These are phyloP conservation scores for Linum trigynum DNA, from an alignment of 345 rosid genomes.

Conservation along the genomic window DNA sequence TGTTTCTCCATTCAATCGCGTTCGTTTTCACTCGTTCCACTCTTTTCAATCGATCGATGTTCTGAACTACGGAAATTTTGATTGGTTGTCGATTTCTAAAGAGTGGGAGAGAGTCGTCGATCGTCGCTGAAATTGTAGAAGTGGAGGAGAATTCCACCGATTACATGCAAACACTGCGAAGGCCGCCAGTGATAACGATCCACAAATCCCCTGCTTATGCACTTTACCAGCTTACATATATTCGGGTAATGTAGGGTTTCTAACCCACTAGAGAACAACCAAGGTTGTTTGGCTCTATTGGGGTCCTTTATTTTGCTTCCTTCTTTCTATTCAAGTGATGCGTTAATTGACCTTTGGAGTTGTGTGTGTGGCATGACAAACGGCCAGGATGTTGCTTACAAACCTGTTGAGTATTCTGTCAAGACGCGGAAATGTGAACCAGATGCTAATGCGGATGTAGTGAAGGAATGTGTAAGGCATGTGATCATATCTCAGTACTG, in stretches of 20 bases:
- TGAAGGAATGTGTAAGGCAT: conserved; percentile 70
- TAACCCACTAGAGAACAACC: not conserved
- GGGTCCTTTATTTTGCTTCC: not conserved
- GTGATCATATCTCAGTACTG: not conserved
- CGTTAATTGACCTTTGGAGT: not conserved
- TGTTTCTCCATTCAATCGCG: not conserved
- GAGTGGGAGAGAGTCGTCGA: conserved; percentile 89
- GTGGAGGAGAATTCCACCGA: conserved; percentile 78
- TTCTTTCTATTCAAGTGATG: not conserved
- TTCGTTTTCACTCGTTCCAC: not conserved
- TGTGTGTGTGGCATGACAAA: not conserved
- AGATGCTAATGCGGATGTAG: conserved; percentile 55
- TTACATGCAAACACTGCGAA: conserved; percentile 62
- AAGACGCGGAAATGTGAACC: conserved; percentile 76
- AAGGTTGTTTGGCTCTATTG: not conserved
- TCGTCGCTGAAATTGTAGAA: conserved; percentile 82
- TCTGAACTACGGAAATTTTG: not conserved
- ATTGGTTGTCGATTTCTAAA: conserved; percentile 9
- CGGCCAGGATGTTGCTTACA: conserved; percentile 63
- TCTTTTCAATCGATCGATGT: not conserved
- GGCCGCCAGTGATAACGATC: conserved; percentile 70
- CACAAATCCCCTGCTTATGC: conserved; percentile 80
- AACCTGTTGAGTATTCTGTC: conserved; percentile 61
- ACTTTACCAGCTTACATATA: conserved; percentile 58
- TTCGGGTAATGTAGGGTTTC: conserved; percentile 31